phyloP scores from a whole-genome alignment of 305 asterid species.

The Fraxinus floribunda region DNA sequence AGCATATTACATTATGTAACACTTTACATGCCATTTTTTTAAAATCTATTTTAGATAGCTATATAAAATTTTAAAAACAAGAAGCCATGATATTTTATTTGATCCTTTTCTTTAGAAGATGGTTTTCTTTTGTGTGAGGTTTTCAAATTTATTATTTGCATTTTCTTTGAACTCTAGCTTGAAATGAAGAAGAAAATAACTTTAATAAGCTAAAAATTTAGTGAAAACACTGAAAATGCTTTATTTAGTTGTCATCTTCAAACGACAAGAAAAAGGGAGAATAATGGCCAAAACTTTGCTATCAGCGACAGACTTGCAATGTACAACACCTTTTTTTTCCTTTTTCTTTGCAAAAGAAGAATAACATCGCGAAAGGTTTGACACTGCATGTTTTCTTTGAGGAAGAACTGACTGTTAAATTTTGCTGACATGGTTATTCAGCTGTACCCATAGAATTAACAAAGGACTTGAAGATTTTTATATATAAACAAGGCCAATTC shows the following conservation, averaged over 20 bases:
- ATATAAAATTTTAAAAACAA: no score
- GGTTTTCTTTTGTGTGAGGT: background rate
- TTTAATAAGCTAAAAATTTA: background rate
- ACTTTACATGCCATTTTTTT: background rate
- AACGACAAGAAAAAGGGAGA: background rate
- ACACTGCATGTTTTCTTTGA: background rate
- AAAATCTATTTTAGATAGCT: background rate
- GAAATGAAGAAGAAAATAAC: background rate
- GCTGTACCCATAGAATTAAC: background rate
- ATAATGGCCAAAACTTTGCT: no score
- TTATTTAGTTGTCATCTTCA: background rate
- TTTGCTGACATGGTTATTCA: no score
- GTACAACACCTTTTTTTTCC: background rate
- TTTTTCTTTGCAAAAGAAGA: background rate
- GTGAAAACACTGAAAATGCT: background rate
- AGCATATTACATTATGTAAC: background rate
- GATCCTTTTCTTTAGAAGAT: background rate
- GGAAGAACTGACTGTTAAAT: background rate
- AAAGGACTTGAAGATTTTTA: background rate
- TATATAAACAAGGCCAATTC: background rate
- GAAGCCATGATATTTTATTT: background rate
- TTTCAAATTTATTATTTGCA: background rate
- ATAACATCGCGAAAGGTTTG: background rate
- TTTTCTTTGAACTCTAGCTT: background rate
- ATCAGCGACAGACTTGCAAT: no score